Evolutionary conservation across 768 basidiomycete genomes (phyloP), one percentile per base, ranked within the genome.

Genomic region (Mycena vitilis): DNA sequence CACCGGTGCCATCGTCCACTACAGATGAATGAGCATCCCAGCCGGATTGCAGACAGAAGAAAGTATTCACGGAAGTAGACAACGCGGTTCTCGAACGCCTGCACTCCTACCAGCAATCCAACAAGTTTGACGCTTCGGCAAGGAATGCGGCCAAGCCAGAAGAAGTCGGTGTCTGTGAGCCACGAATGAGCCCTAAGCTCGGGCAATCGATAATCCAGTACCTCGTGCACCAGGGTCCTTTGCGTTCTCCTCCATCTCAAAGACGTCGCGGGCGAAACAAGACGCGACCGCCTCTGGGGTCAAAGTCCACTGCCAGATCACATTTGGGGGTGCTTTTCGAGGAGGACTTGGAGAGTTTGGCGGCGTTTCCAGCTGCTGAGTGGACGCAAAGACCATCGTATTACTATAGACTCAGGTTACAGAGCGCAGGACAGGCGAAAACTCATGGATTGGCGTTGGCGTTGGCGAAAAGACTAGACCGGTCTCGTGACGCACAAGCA

Each of bases 1-100:
- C 88, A 36, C 81, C 88, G 2, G 92, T 91, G 7, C 92, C 91
- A 71, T 95, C 93, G 73, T 95, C 93, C 66, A 94, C 91, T 94
- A 58, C 11, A 63, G 38, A 51, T 47, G 55, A 12, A 37, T 64
- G 40, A 64, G 34, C 58, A 20, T 44, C 34, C 11, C 42, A 66
- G 23, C 45, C 40, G 2, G 8, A 47, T 38, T 36, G 60, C 20
- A 9, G 30, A 30, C 30, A 30, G 30, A 47, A 6, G 60, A 25
- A 63, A 34, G 45, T 44, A 71, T 84, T 71, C 69, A 91, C 93
- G 73, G 0, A 85, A 84, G 75, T 93, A 93, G 2, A 89, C 72
- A 16, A 88, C 80, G 44, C 87, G 85, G 68, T 81, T 84, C 71
- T 93, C 91, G 66, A 87, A 89, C 0, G 81, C 77, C 53, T 86